A percentile compares a stretch with the other conserved stretches of the same genome.
Evolutionary conservation across 257 asterid species (phyloP).

Genomic region (Echium plantagineum): DNA sequence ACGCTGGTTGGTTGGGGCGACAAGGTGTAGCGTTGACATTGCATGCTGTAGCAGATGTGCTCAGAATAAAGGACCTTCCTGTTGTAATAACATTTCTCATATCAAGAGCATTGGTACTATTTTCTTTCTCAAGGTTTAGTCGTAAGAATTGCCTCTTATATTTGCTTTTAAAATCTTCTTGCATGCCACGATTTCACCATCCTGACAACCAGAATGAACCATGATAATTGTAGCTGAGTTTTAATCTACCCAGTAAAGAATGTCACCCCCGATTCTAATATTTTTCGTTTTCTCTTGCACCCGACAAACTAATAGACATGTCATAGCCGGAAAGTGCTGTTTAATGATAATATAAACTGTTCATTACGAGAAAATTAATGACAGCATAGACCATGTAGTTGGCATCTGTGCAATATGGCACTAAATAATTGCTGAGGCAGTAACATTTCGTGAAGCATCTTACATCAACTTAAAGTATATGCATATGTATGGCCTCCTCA

Average conservation of each 20-base stretch:
- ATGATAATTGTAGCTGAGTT: neutral
- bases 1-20: slow-evolving; percentile 85
- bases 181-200: neutral
- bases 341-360: no score
- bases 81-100: slow-evolving; percentile 95
- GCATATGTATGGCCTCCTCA: no score
- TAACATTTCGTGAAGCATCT: neutral
- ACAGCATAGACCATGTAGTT: no score
- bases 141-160: neutral
- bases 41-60: slow-evolving; percentile 78
- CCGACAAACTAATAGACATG: neutral
- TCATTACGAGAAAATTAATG: neutral
- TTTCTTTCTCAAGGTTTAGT: slow-evolving; percentile 1
- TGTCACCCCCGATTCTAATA: neutral
- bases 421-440: neutral
- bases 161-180: no score
- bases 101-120: slow-evolving; percentile 88
- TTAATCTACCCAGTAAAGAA: neutral
- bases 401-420: neutral
- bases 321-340: neutral
- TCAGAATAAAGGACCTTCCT: slow-evolving; percentile 91
- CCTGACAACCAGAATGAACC: neutral
- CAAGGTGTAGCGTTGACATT: slow-evolving; percentile 93
- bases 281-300: neutral
- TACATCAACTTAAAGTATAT: neutral